phyloP scores from a whole-genome alignment of 495 filamentous ascomycete genomes.

The Neurospora pannonica region DNA sequence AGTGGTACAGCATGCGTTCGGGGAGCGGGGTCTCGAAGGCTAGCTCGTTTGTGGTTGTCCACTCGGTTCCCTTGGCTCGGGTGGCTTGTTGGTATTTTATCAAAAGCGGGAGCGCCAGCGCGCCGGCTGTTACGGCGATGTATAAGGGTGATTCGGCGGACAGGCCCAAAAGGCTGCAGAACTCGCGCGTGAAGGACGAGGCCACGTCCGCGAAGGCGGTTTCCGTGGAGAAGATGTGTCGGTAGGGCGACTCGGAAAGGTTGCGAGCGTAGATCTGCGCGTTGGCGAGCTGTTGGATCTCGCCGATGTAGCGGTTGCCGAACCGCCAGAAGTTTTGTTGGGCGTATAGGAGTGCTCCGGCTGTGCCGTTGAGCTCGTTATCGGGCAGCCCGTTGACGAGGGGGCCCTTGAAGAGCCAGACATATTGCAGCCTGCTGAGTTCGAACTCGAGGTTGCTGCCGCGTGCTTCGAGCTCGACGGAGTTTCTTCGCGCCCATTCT shows the following conservation, averaged over 20 bases:
- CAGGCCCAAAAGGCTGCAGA: conserved; percentile 83
- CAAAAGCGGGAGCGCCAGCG: conserved; percentile 77
- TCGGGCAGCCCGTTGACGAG: conserved; percentile 36
- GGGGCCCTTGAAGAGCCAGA: conserved; percentile 63
- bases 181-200: conserved; percentile 80
- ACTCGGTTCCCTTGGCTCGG: conserved; percentile 81
- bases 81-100: conserved; percentile 76
- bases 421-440: conserved; percentile 73
- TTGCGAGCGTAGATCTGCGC: conserved; percentile 71
- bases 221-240: conserved; percentile 59
- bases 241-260: conserved; percentile 62
- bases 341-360: conserved; percentile 64
- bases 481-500: conserved; percentile 68
- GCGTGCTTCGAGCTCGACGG: conserved; percentile 58
- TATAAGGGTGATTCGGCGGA: conserved; percentile 86
- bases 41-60: conserved; percentile 84
- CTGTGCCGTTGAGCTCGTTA: conserved; percentile 26
- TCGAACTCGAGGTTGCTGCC: conserved; percentile 95
- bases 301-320: conserved; percentile 55
- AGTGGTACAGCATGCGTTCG: conserved; percentile 79
- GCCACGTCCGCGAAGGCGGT: conserved; percentile 72
- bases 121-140: conserved; percentile 81
- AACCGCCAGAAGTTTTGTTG: conserved; percentile 47
- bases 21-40: conserved; percentile 90
- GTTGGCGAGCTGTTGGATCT: conserved; percentile 66